Evolutionary conservation across 305 asterid species (phyloP).

Genomic region (Solanum hybrid): DNA sequence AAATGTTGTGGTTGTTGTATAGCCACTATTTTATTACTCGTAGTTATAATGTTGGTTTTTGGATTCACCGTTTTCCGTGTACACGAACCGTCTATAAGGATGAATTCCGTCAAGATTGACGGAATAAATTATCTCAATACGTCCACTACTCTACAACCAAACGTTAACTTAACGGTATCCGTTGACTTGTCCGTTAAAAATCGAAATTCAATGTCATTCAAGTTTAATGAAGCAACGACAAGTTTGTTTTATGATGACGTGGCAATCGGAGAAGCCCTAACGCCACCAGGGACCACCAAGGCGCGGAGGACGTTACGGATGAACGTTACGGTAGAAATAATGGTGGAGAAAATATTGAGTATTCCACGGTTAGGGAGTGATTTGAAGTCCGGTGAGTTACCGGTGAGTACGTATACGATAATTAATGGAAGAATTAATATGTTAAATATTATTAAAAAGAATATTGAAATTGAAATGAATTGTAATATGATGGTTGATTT

Average conservation of each 20-base stretch:
- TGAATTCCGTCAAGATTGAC: slow-evolving; percentile 23
- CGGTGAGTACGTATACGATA: slow-evolving; percentile 12
- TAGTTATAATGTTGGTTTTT: slow-evolving; percentile 17
- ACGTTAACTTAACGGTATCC: slow-evolving; percentile 21
- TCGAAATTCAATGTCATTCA: slow-evolving; percentile 38
- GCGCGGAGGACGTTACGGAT: slow-evolving; percentile 23
- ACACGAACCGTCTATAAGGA: slow-evolving; percentile 23
- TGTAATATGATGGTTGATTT: slow-evolving; percentile 30
- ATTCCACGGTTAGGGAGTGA: slow-evolving; percentile 17
- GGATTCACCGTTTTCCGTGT: slow-evolving; percentile 29
- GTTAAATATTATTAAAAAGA: slow-evolving; percentile 19
- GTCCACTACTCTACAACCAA: not conserved
- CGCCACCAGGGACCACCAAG: slow-evolving; percentile 23
- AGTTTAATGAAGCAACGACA: slow-evolving; percentile 18
- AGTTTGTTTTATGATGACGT: slow-evolving; percentile 20
- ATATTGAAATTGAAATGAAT: slow-evolving; percentile 23
- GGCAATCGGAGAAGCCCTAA: slow-evolving; percentile 20
- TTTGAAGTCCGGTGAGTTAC: slow-evolving; percentile 15
- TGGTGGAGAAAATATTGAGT: slow-evolving; percentile 15
- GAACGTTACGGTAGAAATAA: slow-evolving; percentile 17
- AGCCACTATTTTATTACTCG: slow-evolving; percentile 20
- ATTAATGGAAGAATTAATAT: slow-evolving; percentile 35
- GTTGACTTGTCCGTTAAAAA: slow-evolving; percentile 33
- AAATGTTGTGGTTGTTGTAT: slow-evolving; percentile 36
- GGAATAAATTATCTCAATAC: slow-evolving; percentile 17